Percentiles rank a stretch among this genome's conserved stretches.
Evolutionary conservation across 2,329 filamentous ascomycete genomes (phyloP).

Genomic region (Nakataea oryzae): DNA sequence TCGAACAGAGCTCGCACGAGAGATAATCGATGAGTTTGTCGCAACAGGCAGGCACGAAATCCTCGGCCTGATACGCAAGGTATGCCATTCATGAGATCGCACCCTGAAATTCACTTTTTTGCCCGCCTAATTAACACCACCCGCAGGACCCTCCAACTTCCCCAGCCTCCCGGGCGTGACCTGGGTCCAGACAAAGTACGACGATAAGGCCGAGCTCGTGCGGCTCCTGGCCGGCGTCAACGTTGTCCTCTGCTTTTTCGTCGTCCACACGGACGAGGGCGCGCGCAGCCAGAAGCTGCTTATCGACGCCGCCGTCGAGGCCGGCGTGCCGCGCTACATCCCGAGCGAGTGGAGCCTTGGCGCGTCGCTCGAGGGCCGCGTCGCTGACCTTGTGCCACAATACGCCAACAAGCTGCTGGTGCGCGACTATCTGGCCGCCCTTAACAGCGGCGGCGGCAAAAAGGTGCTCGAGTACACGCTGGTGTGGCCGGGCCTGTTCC

Average conservation of each 20-base stretch:
- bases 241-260: constrained; percentile 2
- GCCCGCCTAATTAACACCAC: neutral
- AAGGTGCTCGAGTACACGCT: constrained; percentile 43
- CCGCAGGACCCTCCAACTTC: neutral
- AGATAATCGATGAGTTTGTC: constrained; percentile 6
- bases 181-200: constrained; percentile 1
- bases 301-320: constrained; percentile 47
- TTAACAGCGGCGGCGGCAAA: constrained; percentile 38
- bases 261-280: neutral
- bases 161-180: neutral
- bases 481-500: constrained; percentile 43
- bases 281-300: constrained; percentile 17
- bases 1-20: constrained; percentile 6
- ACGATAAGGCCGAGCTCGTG: constrained; percentile 2
- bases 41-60: constrained; percentile 7
- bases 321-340: constrained; percentile 50
- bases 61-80: constrained; percentile 4
- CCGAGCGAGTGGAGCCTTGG: constrained; percentile 45
- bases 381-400: constrained; percentile 30
- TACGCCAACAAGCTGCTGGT: constrained; percentile 40
- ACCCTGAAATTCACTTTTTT: too few relatives aligned
- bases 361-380: constrained; percentile 5
- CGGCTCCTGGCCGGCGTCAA: constrained; percentile 4
- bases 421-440: constrained; percentile 34
- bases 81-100: neutral